These are phyloP conservation scores for Actinomortierella ambigua DNA, from an alignment of 371 early-diverging fungal genomes.

Conservation along the genomic window DNA sequence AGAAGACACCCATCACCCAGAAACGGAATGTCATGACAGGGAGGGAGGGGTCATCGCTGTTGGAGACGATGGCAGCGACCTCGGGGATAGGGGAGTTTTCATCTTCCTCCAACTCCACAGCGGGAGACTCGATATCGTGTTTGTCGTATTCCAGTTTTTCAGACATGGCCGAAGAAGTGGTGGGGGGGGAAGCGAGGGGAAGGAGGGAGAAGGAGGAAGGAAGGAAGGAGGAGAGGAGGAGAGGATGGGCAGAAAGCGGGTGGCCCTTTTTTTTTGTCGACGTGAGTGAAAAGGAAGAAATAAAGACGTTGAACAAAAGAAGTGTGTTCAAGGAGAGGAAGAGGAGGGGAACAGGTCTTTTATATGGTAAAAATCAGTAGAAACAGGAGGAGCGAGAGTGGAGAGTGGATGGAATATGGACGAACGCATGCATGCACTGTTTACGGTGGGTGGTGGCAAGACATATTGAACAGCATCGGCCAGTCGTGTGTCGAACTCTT, in stretches of 20 bases:
- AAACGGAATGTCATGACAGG: slow-evolving; percentile 78
- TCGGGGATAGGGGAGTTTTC: slow-evolving; percentile 75
- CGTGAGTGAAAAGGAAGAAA: neutral
- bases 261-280: neutral
- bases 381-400: too few relatives aligned
- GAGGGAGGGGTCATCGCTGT: slow-evolving; percentile 63
- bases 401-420: too few relatives aligned
- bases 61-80: slow-evolving; percentile 72
- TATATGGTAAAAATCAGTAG: too few relatives aligned
- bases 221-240: neutral
- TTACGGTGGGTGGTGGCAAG: too few relatives aligned
- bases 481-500: too few relatives aligned
- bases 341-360: neutral
- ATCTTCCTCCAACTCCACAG: slow-evolving; percentile 48
- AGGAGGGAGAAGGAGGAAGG: neutral
- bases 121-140: slow-evolving; percentile 12
- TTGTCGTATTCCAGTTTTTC: slow-evolving; percentile 14
- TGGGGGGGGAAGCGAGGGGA: neutral
- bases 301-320: slow-evolving; percentile 4
- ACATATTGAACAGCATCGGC: too few relatives aligned
- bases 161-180: too few relatives aligned
- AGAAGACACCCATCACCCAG: slow-evolving; percentile 68
- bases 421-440: too few relatives aligned
- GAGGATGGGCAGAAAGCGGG: neutral
- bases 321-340: neutral